A percentile compares a stretch with the other conserved stretches of the same genome.
Conservation (phyloP, 495 filamentous ascomycete genomes). For the Friedmanniomyces simplex region DNA sequence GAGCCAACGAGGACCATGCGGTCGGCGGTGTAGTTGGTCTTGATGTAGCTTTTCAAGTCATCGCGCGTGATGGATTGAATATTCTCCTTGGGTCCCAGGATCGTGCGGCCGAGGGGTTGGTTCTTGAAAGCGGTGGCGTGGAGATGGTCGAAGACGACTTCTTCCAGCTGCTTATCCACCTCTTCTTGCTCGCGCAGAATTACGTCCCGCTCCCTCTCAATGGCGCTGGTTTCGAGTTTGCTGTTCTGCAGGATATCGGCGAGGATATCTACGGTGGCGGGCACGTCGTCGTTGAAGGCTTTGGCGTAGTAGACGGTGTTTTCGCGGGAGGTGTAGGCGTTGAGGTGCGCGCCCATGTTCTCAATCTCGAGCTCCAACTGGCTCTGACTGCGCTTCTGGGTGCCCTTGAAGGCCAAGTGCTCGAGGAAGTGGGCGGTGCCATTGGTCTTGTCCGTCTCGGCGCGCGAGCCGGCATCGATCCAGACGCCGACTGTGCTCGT, state of each 20-base stretch:
- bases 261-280: constrained; percentile 91
- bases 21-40: constrained; percentile 97
- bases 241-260: constrained; percentile 99
- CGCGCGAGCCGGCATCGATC: constrained; percentile 97
- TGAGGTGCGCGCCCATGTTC: constrained; percentile 99
- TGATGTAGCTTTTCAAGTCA: constrained; percentile 91
- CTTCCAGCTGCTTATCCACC: constrained; percentile 98
- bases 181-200: constrained; percentile 98
- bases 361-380: constrained; percentile 99
- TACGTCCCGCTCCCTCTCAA: constrained; percentile 95
- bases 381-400: constrained; percentile 81
- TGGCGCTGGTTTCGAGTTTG: constrained; percentile 82
- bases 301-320: constrained; percentile 99
- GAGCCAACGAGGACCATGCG: constrained; percentile 97
- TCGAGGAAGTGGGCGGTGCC: constrained; percentile 99
- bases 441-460: constrained; percentile 97
- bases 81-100: constrained; percentile 95
- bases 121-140: constrained; percentile 95
- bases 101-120: constrained; percentile 94
- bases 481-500: constrained; percentile 97
- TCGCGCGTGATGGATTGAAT: constrained; percentile 87
- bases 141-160: constrained; percentile 98
- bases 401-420: constrained; percentile 99
- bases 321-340: constrained; percentile 99
- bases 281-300: constrained; percentile 94